Evolutionary conservation across 2,329 filamentous ascomycete genomes (phyloP).

Genomic region (Ophiostoma populinum): DNA sequence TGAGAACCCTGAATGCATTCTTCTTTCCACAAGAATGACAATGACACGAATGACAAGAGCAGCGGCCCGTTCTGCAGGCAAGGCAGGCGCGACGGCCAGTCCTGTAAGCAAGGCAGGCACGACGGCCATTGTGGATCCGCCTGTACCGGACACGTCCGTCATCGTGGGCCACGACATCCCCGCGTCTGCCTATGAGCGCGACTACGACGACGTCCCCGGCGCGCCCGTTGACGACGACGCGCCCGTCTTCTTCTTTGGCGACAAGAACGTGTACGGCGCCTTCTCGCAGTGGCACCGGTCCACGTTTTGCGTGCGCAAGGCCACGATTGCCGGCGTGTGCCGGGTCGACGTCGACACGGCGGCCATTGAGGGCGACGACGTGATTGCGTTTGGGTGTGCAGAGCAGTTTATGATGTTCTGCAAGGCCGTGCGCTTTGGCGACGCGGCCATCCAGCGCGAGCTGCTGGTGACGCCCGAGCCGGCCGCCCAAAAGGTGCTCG

Average conservation of each 20-base stretch:
- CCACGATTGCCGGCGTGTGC: constrained; percentile 15
- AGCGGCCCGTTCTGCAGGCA: too few species aligned
- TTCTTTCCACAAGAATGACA: too few species aligned
- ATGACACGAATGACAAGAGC: too few species aligned
- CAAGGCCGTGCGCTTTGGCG: constrained; percentile 21
- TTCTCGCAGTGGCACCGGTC: constrained; percentile 20
- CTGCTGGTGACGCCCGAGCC: constrained; percentile 5
- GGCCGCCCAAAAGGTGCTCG: constrained; percentile 8
- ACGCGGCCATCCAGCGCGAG: constrained; percentile 8
- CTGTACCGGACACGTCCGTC: too few species aligned
- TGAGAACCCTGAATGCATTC: too few species aligned
- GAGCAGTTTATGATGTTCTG: constrained; percentile 27
- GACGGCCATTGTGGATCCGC: too few species aligned
- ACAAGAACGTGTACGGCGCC: constrained; percentile 15
- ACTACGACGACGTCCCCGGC: constrained; percentile 1
- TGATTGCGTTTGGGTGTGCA: constrained; percentile 18
- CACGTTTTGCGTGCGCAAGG: constrained; percentile 15
- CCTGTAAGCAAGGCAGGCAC: too few species aligned
- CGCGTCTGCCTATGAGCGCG: too few species aligned
- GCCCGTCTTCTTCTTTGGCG: constrained; percentile 18
- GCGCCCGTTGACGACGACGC: constrained; percentile 3
- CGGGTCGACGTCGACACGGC: constrained; percentile 7
- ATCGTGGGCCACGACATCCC: too few species aligned
- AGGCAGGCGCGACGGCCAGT: too few species aligned
- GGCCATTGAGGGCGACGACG: constrained; percentile 1